A percentile compares a stretch with the other conserved stretches of the same genome.
These are phyloP conservation scores for Trichoderma sp. DNA, from an alignment of 2,329 filamentous ascomycete genomes.

Conservation along the genomic window DNA sequence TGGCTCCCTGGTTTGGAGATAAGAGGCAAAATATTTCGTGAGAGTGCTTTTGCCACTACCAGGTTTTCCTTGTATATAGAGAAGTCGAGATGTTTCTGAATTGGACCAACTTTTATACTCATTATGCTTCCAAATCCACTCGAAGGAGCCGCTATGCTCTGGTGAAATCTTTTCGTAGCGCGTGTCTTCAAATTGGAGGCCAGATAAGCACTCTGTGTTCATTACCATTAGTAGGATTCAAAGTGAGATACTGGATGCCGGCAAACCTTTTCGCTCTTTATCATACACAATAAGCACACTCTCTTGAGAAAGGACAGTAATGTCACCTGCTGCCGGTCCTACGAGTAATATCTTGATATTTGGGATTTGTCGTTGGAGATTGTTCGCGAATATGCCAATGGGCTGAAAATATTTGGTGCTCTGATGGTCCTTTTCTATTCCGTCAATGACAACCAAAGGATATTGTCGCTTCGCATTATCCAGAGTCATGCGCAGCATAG, in stretches of 20 bases:
- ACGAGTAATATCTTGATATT: too few relatives aligned
- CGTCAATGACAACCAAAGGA: too few relatives aligned
- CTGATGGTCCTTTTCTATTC: too few relatives aligned
- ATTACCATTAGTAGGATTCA: too few relatives aligned
- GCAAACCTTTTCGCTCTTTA: not conserved
- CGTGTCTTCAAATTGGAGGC: not conserved
- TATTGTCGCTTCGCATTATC: too few relatives aligned
- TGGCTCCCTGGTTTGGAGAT: not conserved
- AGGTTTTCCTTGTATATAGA: not conserved
- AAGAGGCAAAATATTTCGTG: not conserved
- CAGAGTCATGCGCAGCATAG: too few relatives aligned
- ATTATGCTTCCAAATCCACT: not conserved
- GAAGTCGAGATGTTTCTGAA: not conserved
- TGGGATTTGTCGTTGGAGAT: too few relatives aligned
- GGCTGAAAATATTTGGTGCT: too few relatives aligned
- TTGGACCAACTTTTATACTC: not conserved
- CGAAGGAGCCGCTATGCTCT: not conserved
- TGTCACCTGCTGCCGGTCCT: too few relatives aligned
- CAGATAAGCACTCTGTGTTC: not conserved
- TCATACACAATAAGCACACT: not conserved
- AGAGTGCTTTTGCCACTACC: not conserved
- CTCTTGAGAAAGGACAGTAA: accelerated
- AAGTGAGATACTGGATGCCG: accelerated
- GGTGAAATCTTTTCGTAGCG: not conserved
- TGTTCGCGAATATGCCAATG: too few relatives aligned